Base-by-base conservation (phyloP, 2,329 filamentous ascomycete species). In the Calonectria hawksworthii region DNA sequence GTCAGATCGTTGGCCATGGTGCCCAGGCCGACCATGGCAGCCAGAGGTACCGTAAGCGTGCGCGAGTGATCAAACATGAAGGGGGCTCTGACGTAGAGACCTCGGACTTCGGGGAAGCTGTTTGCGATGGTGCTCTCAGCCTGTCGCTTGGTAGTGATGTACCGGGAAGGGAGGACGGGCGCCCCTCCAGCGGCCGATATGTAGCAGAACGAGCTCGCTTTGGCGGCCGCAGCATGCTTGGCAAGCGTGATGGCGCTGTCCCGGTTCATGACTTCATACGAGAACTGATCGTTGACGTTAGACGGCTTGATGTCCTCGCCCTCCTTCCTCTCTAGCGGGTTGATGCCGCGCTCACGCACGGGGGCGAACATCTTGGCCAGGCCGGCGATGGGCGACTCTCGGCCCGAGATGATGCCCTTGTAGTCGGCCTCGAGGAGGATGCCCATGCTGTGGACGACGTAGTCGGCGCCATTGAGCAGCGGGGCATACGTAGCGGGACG, bases 371-470 rank as follows among this genome's bases (percentile, higher is more conserved):
- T 95, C 80, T 94, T 93, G 76, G 92, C 91, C 18, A 99, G 87
- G 1, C 95, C 96, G 9, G 92, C 86, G 68, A 98, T 86, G n/a
- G 95, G 92, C 0, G 94, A 95, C 81, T 98, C 96, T 74, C 91
- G 92, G 66, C 97, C 97, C 26, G 92, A 93, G 32, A 99, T 84
- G 21, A 98, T 93, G 79, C 94, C 94, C 86, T 99, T 99, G 91
- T 99, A 99, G 88, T 99, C 97, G 65, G 96, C 96, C 88, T 99
- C 97, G 13, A 99, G 91, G 23, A 99, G 90, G 80, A 99, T 98
- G 13, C 97, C 97, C 94, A 99, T 96, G 82, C 91, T 95, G 89
- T 99, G 97, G 61, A 99, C 94, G 32, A 99, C 96, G 72, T 93
- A 96, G 84, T 95, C 92, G 75, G 96, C 95, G 72, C 91, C 92